A percentile compares a stretch with the other conserved stretches of the same genome.
These are phyloP conservation scores for Helicostylum pulchrum DNA, from an alignment of 192 early-diverging fungal genomes.

Conservation along the genomic window DNA sequence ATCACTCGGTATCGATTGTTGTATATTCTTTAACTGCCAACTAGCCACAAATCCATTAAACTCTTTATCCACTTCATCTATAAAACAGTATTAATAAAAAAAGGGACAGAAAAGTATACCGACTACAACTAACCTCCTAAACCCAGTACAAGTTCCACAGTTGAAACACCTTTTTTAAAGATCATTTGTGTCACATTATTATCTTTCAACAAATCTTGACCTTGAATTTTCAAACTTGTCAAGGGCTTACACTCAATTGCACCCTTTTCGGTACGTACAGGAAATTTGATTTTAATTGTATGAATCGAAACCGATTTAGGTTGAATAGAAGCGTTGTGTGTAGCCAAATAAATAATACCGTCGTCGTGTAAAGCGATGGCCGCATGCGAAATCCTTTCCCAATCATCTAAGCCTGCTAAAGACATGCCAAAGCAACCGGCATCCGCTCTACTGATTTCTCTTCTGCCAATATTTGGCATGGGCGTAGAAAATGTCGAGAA, in stretches of 20 bases:
- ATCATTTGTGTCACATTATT: constrained; percentile 20
- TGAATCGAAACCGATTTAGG: constrained; percentile 30
- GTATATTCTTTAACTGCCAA: constrained; percentile 16
- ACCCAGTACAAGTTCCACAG: constrained; percentile 3
- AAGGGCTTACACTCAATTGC: constrained; percentile 9
- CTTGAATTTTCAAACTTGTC: background rate
- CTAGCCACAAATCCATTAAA: constrained; percentile 19
- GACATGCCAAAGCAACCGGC: constrained; percentile 24
- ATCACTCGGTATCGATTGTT: constrained; percentile 4
- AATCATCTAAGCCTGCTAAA: constrained; percentile 24
- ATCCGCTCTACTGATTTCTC: constrained; percentile 17
- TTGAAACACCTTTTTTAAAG: background rate
- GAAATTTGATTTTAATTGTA: constrained; percentile 26
- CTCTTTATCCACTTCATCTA: background rate
- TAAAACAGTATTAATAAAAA: constrained; percentile 3
- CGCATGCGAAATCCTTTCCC: constrained; percentile 37
- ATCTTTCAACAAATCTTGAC: background rate
- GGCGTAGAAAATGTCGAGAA: constrained; percentile 32
- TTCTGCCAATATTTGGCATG: constrained; percentile 21
- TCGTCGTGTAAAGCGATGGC: constrained; percentile 24
- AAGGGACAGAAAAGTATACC: background rate
- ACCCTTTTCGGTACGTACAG: background rate
- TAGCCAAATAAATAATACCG: constrained; percentile 27
- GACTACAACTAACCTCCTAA: constrained; percentile 3
- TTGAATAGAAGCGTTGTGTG: constrained; percentile 22